Conservation (phyloP, 176 grass and related monocot genomes). For the Rhynchospora breviuscula region DNA sequence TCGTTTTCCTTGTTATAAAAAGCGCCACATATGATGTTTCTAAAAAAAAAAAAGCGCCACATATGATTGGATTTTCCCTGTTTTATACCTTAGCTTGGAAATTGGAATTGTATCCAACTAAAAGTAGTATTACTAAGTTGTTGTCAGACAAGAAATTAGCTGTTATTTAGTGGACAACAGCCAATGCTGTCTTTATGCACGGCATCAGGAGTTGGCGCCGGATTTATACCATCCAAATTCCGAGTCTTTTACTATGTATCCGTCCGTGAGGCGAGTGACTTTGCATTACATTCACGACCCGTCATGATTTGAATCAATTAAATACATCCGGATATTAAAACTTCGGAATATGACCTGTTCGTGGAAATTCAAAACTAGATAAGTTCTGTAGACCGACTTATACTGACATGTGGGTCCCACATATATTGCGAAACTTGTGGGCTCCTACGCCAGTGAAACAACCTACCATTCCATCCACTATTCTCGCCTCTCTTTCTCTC, state of each 20-base stretch:
- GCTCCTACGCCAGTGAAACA: neutral
- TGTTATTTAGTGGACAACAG: conserved; percentile 30
- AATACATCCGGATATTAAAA: neutral
- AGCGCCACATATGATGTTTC: neutral
- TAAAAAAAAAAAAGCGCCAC: neutral
- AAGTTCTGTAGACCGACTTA: neutral
- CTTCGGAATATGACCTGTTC: neutral
- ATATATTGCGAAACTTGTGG: neutral
- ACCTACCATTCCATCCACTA: neutral
- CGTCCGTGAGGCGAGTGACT: neutral
- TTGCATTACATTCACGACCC: neutral
- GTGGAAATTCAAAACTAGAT: neutral
- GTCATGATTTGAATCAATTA: neutral
- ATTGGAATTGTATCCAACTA: conserved; percentile 2
- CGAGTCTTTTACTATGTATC: neutral
- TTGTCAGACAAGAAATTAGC: conserved; percentile 14
- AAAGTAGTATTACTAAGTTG: conserved; percentile 5
- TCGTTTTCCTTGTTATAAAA: neutral
- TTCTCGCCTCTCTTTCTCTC: neutral
- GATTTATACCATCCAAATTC: neutral
- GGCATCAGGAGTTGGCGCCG: conserved; percentile 18
- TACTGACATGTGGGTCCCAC: neutral
- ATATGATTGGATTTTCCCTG: neutral
- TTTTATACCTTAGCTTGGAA: conserved; percentile 4
- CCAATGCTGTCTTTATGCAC: neutral